phyloP scores from a whole-genome alignment of 805 yeast species.

The Barnettozyma pratensis region DNA sequence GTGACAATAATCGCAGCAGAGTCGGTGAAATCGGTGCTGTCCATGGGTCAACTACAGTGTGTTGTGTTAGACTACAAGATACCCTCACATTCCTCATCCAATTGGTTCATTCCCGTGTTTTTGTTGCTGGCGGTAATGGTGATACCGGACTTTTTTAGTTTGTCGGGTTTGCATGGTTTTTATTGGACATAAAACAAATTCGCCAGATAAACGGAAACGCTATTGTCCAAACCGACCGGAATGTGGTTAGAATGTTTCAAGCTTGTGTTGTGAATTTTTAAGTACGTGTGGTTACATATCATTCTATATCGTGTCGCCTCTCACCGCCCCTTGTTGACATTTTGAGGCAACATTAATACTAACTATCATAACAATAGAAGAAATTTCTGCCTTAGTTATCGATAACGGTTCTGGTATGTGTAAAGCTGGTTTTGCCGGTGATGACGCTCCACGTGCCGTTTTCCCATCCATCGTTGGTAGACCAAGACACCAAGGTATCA shows the following conservation, averaged over 20 bases:
- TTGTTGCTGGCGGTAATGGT: background rate
- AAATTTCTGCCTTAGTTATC: slow-evolving; percentile 54
- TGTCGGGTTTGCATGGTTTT: background rate
- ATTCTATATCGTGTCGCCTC: too few relatives aligned
- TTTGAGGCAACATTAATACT: slow-evolving; percentile 9
- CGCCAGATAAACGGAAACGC: background rate
- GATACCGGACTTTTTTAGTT: slow-evolving; percentile 5
- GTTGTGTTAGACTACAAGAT: background rate
- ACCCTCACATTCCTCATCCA: background rate
- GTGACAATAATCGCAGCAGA: background rate
- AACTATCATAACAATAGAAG: slow-evolving; percentile 18
- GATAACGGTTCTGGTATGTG: slow-evolving; percentile 99
- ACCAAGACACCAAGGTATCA: slow-evolving; percentile 99
- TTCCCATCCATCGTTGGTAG: slow-evolving; percentile 99
- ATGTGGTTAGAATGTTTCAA: too few relatives aligned
- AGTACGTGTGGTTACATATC: too few relatives aligned
- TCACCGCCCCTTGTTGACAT: background rate
- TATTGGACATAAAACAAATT: slow-evolving; percentile 1
- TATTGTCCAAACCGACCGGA: too few relatives aligned
- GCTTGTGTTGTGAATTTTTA: too few relatives aligned
- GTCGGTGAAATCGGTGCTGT: background rate
- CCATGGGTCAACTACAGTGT: background rate
- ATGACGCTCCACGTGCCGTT: slow-evolving; percentile 99
- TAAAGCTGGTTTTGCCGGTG: slow-evolving; percentile 99
- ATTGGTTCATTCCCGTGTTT: background rate